Evolutionary conservation across 2,329 filamentous ascomycete genomes (phyloP).

Genomic region (Xylariales sp.): DNA sequence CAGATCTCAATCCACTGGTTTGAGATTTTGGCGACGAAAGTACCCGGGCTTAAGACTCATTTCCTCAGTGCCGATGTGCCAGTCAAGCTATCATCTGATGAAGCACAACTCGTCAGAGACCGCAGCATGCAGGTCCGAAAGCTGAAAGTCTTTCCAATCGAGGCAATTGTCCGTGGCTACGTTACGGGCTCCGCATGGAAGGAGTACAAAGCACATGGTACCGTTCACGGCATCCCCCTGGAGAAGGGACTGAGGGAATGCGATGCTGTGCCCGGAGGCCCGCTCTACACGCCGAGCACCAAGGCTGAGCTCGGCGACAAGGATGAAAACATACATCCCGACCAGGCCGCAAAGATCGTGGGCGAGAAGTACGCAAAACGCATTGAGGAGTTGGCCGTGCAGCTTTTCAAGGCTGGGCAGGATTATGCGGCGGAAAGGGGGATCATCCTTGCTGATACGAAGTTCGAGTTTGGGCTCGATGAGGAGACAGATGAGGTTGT

Average conservation of each 20-base stretch:
- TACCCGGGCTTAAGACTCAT: conserved; percentile 48
- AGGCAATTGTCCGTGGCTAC: conserved; percentile 70
- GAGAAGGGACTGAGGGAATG: conserved; percentile 66
- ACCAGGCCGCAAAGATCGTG: conserved; percentile 58
- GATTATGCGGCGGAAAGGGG: conserved; percentile 61
- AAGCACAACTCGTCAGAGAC: conserved; percentile 50
- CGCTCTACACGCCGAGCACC: conserved; percentile 74
- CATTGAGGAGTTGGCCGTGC: conserved; percentile 61
- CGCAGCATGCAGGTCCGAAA: conserved; percentile 75
- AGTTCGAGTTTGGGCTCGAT: conserved; percentile 70
- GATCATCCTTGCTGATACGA: conserved; percentile 69
- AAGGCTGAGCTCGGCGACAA: conserved; percentile 77
- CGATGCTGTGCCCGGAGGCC: conserved; percentile 58
- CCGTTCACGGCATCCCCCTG: conserved; percentile 72
- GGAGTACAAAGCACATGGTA: conserved; percentile 68
- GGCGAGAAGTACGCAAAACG: conserved; percentile 59
- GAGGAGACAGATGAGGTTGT: conserved; percentile 62
- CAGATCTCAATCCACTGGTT: conserved; percentile 50
- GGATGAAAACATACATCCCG: conserved; percentile 79
- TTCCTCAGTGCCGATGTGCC: conserved; percentile 36
- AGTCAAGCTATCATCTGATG: conserved; percentile 29
- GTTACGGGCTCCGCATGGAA: conserved; percentile 81
- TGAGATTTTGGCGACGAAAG: conserved; percentile 36
- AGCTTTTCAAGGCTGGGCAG: conserved; percentile 58
- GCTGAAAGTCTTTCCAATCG: conserved; percentile 70